A percentile compares a stretch with the other conserved stretches of the same genome.
These are phyloP conservation scores for Tetrapisispora namnaoensis DNA, from an alignment of 805 yeast species.

Conservation along the genomic window DNA sequence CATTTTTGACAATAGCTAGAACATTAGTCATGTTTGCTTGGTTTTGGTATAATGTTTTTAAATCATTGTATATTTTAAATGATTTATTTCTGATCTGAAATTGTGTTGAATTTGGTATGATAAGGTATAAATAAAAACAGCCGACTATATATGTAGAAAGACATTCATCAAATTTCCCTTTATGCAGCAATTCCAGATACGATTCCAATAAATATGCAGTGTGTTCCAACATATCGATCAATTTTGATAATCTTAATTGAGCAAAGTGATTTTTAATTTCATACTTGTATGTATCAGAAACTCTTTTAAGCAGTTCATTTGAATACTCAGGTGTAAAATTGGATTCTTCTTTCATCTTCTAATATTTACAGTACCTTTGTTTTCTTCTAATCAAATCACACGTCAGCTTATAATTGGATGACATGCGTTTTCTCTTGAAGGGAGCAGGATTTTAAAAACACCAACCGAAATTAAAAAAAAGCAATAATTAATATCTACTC, in stretches of 20 bases:
- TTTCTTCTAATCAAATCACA: too few species aligned
- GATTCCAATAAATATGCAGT: conserved; percentile 30
- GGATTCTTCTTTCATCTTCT: background rate
- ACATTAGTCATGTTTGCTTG: conserved; percentile 34
- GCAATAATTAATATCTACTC: too few species aligned
- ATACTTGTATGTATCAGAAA: conserved; percentile 22
- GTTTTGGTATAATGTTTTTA: conserved; percentile 30
- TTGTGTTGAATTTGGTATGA: conserved; percentile 33
- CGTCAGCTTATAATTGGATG: too few species aligned
- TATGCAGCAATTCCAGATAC: conserved; percentile 19
- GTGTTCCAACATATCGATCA: conserved; percentile 31
- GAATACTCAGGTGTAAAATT: conserved; percentile 34
- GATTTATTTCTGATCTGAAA: conserved; percentile 34
- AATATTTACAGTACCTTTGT: background rate
- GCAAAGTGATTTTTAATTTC: conserved; percentile 26
- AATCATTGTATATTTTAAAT: conserved; percentile 29
- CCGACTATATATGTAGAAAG: conserved; percentile 31
- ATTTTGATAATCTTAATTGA: conserved; percentile 28
- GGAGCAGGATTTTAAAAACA: too few species aligned
- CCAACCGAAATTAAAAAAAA: too few species aligned
- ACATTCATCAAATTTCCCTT: conserved; percentile 18
- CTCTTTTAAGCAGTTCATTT: conserved; percentile 26
- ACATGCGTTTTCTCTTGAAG: too few species aligned
- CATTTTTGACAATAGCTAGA: conserved; percentile 28
- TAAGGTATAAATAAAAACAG: conserved; percentile 29